Base-by-base conservation (phyloP, 2,329 filamentous ascomycete species). In the Cladophialophora bantiana region DNA sequence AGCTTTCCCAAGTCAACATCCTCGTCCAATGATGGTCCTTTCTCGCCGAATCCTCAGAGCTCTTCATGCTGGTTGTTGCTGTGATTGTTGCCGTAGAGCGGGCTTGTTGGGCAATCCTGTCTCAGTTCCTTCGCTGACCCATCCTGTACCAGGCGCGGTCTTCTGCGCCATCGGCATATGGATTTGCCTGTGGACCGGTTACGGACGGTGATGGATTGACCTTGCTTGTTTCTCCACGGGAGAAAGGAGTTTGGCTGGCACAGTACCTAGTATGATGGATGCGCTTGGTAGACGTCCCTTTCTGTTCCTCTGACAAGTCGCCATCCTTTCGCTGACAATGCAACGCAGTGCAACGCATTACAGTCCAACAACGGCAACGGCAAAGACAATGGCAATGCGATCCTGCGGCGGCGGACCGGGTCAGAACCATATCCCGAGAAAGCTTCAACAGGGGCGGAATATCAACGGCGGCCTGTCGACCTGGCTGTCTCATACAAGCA, bases 21-120 rank as follows among this genome's bases (percentile, higher is more conserved):
- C 36, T 58, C n/a, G 54, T 56, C 55, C 55, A 45, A 26, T 45
- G 10, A 40, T 18, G 55, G 32, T 15, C 18, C 40, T 13, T 10
- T 20, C 15, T 31, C 7, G 4, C 36, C 26, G 38, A 26, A 45
- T 31, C 56, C 56, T 38, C 55, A 35, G 7, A 55, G 53, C 53
- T 56, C 32, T 13, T 9, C 31, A 31, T 36, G 13, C 26, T 40
- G 54, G 9, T 40, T 13, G 36, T 12, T 9, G 40, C 3, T 42
- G 10, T n/a, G 40, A n/a, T 42, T 42, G n/a, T 42, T 13, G 40
- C n/a, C 7, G 13, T 42, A 13, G 40, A 42, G 7, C 15, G 40
- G 40, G 10, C 40, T 4, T n/a, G 7, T 42, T n/a, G n/a, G 13
- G 40, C 5, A 42, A 12, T 13, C 36, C 12, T 40, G 36, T 40